phyloP scores from a whole-genome alignment of 2,329 filamentous ascomycete species.

The Magnaporthiopsis poae region DNA sequence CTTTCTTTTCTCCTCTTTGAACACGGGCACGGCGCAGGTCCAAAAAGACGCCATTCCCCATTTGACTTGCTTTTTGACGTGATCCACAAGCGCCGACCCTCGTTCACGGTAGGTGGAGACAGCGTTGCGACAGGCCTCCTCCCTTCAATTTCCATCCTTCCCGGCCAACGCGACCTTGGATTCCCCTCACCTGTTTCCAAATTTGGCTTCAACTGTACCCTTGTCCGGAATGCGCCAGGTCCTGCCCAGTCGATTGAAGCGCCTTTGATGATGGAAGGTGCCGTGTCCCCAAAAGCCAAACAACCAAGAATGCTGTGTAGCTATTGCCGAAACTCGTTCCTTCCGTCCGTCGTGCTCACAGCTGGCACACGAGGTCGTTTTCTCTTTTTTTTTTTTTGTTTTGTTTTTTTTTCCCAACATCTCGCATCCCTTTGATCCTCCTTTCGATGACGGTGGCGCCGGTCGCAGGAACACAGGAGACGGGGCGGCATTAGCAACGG shows the following conservation, averaged over 20 bases:
- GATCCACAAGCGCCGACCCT: background rate
- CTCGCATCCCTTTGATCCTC: background rate
- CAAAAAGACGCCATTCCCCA: background rate
- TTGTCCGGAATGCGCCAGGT: background rate
- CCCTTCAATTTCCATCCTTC: background rate
- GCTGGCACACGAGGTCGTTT: background rate
- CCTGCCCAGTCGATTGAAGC: background rate
- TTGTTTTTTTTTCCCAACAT: background rate
- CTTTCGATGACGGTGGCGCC: background rate
- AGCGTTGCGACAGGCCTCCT: background rate
- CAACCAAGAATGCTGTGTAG: no score
- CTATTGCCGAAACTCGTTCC: background rate
- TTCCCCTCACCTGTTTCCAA: background rate
- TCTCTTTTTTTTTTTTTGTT: background rate
- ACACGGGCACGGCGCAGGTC: no score
- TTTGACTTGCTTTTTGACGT: background rate
- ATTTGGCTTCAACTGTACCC: background rate
- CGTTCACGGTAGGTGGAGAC: background rate
- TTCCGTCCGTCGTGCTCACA: background rate
- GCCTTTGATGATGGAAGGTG: background rate
- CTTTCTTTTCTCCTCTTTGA: no score
- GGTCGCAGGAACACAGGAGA: no score
- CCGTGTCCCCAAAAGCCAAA: background rate
- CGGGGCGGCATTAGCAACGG: no score
- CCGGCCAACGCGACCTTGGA: background rate